Evolutionary conservation across 176 grass and related monocot genomes (phyloP).

Genomic region (Paspalum vaginatum): DNA sequence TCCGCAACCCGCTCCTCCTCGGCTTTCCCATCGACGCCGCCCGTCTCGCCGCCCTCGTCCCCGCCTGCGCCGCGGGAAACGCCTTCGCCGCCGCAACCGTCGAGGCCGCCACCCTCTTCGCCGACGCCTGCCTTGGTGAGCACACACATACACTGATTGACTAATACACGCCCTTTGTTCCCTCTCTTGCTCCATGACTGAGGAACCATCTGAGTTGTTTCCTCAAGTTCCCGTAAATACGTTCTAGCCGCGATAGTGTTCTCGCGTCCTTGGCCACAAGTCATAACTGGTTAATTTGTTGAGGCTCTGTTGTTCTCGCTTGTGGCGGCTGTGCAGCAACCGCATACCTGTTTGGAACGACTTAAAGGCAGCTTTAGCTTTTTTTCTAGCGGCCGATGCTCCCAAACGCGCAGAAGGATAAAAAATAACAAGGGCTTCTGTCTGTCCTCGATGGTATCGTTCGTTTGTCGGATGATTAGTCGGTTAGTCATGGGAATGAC

Average conservation of each 20-base stretch:
- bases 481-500: background rate
- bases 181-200: background rate
- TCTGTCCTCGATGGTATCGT: background rate
- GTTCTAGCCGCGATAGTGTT: background rate
- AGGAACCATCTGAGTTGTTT: background rate
- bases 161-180: background rate
- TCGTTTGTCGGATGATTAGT: background rate
- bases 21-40: conserved; percentile 54
- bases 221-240: background rate
- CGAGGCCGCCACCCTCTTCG: conserved; percentile 26
- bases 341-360: too few relatives aligned
- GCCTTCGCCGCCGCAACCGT: conserved; percentile 25
- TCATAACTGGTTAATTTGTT: background rate
- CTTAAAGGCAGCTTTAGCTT: too few relatives aligned
- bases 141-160: background rate
- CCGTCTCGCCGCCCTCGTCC: conserved; percentile 48
- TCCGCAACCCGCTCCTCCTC: conserved; percentile 53
- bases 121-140: conserved; percentile 37
- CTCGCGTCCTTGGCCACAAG: too few relatives aligned
- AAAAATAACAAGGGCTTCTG: background rate
- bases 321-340: background rate
- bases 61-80: conserved; percentile 43
- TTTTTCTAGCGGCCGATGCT: too few relatives aligned
- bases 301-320: background rate
- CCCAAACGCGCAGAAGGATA: too few relatives aligned